Base-by-base conservation (phyloP, 2,329 filamentous ascomycete genomes). In the Ceratocystis cacaofunesta region DNA sequence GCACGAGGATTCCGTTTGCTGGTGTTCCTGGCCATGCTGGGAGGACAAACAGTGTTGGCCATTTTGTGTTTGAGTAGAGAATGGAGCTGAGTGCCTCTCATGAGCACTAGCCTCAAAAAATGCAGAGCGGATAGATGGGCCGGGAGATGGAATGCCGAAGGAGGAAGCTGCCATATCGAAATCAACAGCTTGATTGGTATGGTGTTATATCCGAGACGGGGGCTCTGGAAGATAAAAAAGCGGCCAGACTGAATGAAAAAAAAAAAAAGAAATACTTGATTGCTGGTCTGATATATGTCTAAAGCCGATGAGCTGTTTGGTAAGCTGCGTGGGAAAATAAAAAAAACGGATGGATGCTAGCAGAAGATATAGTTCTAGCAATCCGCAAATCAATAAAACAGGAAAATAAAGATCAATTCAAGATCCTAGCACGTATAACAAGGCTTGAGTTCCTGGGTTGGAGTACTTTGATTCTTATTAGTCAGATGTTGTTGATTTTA, bases 401-500 rank as follows among this genome's bases (percentile, higher is more conserved):
- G 17, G 30, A 46, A 58, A 64, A 58, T 36, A 58, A 46, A 28
- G 32, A 28, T 17, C 36, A 64, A 64, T 30, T 60, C 15, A 12
- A 62, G 19, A 62, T 58, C 55, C 55, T 25, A 4, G 55, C n/a
- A 58, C 55, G 55, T 58, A 36, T 36, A 32, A 30, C 28, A 58
- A 62, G 61, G 43, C 46, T 48, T 61, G 63, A n/a, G 57, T 48
- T 55, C 41, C 36, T 61, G 22, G 55, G 43, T 63, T 66, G 66
- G 68, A 52, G 65, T 61, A 62, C 22, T 30, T 57, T 61, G 61
- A 68, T 71, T 70, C 68, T 65, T 71, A 71, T 71, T 71, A 71
- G 70, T 71, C 70, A 71, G 69, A 36, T 61, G 62, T 65, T 36
- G 68, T 67, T 66, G 67, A 63, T 69, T 67, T 71, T 71, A 71